A percentile compares a stretch with the other conserved stretches of the same genome.
Conservation (phyloP, 805 yeast genomes). For the Scheffersomyces lignosus region DNA sequence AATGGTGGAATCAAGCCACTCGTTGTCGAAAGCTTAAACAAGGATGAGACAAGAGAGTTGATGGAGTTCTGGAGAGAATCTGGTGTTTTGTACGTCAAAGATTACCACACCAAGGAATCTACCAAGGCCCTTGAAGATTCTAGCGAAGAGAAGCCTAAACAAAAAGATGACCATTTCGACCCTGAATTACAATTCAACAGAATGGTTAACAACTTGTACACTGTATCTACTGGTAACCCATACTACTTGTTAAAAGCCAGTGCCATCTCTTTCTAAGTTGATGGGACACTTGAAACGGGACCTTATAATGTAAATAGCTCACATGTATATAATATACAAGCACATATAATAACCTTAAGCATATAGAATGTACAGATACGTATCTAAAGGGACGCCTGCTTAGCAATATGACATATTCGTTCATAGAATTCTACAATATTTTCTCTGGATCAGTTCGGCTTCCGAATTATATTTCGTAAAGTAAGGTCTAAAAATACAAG, state of each 20-base stretch:
- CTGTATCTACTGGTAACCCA: slow-evolving; percentile 43
- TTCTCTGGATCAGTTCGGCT: too few species aligned
- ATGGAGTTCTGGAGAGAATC: slow-evolving; percentile 30
- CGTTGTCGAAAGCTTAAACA: slow-evolving; percentile 26
- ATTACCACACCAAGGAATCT: slow-evolving; percentile 28
- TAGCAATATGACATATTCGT: too few species aligned
- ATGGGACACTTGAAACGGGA: too few species aligned
- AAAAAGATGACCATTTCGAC: slow-evolving; percentile 19
- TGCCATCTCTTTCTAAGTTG: slow-evolving; percentile 25
- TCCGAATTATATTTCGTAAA: too few species aligned
- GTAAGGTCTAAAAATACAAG: too few species aligned
- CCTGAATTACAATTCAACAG: slow-evolving; percentile 28
- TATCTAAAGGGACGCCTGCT: too few species aligned
- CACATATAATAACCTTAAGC: neutral
- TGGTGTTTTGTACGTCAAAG: slow-evolving; percentile 35
- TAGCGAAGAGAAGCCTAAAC: slow-evolving; percentile 3
- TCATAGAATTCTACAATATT: too few species aligned
- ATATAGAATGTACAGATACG: too few species aligned
- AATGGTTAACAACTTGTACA: slow-evolving; percentile 27
- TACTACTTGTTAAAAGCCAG: slow-evolving; percentile 33
- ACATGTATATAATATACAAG: slow-evolving; percentile 3
- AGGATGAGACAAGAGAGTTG: slow-evolving; percentile 30
- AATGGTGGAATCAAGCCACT: slow-evolving; percentile 34
- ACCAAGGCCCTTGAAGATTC: slow-evolving; percentile 16
- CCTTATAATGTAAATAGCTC: too few species aligned